These are phyloP conservation scores for Pelagomonas calceolata DNA, from an alignment of 108 stramenopile species.

Conservation along the genomic window DNA sequence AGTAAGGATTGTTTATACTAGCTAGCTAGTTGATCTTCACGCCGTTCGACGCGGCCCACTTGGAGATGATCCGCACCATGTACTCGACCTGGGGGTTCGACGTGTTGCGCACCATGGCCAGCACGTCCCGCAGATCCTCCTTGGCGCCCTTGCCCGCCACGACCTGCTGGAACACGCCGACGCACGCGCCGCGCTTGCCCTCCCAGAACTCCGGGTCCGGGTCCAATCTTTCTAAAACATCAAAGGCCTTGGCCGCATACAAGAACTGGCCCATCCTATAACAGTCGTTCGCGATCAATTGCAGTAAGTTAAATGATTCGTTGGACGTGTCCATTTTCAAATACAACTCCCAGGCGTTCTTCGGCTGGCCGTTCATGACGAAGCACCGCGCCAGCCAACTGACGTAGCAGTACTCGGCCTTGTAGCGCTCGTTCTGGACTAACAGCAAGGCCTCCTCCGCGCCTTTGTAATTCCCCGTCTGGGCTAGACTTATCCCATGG, in stretches of 20 bases:
- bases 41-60: conserved; percentile 47
- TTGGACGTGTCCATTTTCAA: conserved; percentile 55
- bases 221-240: conserved; percentile 58
- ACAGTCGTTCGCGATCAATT: conserved; percentile 72
- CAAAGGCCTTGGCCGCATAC: conserved; percentile 58
- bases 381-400: conserved; percentile 66
- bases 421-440: conserved; percentile 52
- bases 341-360: conserved; percentile 68
- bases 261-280: conserved; percentile 59
- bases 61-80: conserved; percentile 53
- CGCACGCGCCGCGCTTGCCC: conserved; percentile 64
- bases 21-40: conserved; percentile 33
- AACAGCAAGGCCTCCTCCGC: conserved; percentile 54
- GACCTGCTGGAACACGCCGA: conserved; percentile 61
- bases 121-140: conserved; percentile 49
- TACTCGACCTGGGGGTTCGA: conserved; percentile 58
- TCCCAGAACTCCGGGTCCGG: conserved; percentile 68
- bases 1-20: too few species aligned
- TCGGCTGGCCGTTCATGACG: conserved; percentile 60
- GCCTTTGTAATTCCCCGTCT: conserved; percentile 32
- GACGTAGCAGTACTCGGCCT: conserved; percentile 55
- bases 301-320: conserved; percentile 55
- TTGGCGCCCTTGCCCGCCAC: conserved; percentile 46
- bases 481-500: conserved; percentile 53
- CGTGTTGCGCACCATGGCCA: conserved; percentile 53